Evolutionary conservation across 805 yeast species (phyloP), one percentile per base, ranked within the genome.

Genomic region (Kuraishia molischiana): DNA sequence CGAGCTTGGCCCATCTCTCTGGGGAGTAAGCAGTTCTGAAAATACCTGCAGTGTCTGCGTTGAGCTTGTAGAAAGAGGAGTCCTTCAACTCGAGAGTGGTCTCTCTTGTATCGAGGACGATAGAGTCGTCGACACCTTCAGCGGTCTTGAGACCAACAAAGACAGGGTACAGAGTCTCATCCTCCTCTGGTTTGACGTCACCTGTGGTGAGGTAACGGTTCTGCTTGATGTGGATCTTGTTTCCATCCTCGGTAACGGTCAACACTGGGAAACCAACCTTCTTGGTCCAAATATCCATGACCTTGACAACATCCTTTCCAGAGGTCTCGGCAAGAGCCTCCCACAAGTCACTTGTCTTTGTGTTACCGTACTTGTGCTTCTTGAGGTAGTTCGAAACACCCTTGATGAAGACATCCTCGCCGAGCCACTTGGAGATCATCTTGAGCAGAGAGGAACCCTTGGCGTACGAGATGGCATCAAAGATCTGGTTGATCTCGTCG

Each of bases 271-370:
- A 84, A 5, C 94, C 94, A 42, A 81, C 73, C 51, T 79, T 74
- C 50, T 76, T 75, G 41, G 87, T 83, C 94, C 95, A 84, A 42
- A 75, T 72, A 50, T 77, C 76, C 92, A 84, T 84, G 30, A 79
- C 82, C 41, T 63, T 59, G 39, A 72, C 74, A 34, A 84, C 89
- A 50, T 83, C 81, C 50, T 80, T 67, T 19, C 89, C 89, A 38
- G 82, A 70, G 21, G 74, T 86, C 21, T 73, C 78, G 33, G 79
- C 61, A 42, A 84, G 65, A 24, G 87, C 76, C 45, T 67, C 72
- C 94, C 94, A 84, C 50, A 84, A 67, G 53, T 83, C 90, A 34
- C 74, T 68, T 29, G 94, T 83, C 45, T 72, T 62, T 29, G 94
- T 84, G 59, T 84, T 84, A 32, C 85, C 81, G 67, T 79, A 84